Conservation (phyloP, 2,329 filamentous ascomycete species). For the Stagonosporopsis vannaccii region DNA sequence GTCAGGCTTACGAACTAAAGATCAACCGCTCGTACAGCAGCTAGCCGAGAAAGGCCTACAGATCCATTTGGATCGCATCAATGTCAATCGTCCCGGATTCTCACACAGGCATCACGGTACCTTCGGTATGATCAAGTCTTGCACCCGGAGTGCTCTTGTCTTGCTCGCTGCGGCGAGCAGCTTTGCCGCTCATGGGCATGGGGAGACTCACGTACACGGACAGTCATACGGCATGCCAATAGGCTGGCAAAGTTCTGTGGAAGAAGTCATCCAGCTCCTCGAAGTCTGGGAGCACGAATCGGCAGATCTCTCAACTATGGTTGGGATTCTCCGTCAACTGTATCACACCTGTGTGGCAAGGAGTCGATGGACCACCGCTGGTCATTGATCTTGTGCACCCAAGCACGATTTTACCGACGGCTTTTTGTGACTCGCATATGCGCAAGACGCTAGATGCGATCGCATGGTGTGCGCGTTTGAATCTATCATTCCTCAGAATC, state of each 20-base stretch:
- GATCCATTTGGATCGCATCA: neutral
- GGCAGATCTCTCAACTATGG: neutral
- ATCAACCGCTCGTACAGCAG: neutral
- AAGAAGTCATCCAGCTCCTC: neutral
- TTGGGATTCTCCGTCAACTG: neutral
- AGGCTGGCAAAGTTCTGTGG: neutral
- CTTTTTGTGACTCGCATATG: neutral
- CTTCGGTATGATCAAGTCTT: slow-evolving; percentile 11
- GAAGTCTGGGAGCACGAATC: slow-evolving; percentile 1
- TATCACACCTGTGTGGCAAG: neutral
- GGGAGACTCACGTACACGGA: neutral
- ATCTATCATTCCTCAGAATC: neutral
- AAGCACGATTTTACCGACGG: neutral
- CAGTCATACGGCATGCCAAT: neutral
- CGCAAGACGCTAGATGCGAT: neutral
- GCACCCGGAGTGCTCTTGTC: slow-evolving; percentile 15
- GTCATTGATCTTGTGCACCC: neutral
- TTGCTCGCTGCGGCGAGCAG: slow-evolving; percentile 8
- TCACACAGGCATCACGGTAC: slow-evolving; percentile 19
- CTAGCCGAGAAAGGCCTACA: neutral
- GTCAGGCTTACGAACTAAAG: neutral
- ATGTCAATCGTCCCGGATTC: slow-evolving; percentile 3
- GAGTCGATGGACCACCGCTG: neutral
- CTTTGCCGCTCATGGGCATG: neutral
- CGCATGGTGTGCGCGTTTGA: neutral